Evolutionary conservation across 1,284 basidiomycete species (phyloP).

Genomic region (Megacollybia platyphylla): DNA sequence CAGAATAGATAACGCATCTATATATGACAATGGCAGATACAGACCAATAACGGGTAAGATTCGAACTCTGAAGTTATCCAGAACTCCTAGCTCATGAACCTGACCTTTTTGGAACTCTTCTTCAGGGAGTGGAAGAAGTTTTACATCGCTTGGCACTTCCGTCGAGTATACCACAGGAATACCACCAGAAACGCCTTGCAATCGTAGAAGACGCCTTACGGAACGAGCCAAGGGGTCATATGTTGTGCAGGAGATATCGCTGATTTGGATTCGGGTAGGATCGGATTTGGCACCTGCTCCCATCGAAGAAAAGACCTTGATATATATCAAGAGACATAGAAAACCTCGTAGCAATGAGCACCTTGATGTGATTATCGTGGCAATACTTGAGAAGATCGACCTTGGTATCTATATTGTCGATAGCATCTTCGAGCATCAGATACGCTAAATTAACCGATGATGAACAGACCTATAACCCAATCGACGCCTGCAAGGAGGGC

Average conservation of each 20-base stretch:
- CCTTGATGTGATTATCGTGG: constrained; percentile 63
- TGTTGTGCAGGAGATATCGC: constrained; percentile 85
- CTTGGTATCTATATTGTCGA: constrained; percentile 95
- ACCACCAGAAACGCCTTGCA: constrained; percentile 56
- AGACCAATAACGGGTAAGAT: constrained; percentile 78
- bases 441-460: neutral
- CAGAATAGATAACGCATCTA: neutral
- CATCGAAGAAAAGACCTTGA: constrained; percentile 86
- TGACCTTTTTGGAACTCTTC: constrained; percentile 87
- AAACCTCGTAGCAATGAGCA: constrained; percentile 12
- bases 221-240: constrained; percentile 93
- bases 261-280: constrained; percentile 90
- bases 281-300: constrained; percentile 96
- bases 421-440: constrained; percentile 52
- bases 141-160: constrained; percentile 82
- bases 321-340: neutral
- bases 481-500: constrained; percentile 67
- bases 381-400: constrained; percentile 83
- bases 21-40: constrained; percentile 6
- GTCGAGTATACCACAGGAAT: constrained; percentile 96
- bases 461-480: constrained; percentile 71
- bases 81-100: constrained; percentile 83
- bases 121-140: constrained; percentile 82
- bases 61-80: constrained; percentile 90
- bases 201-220: constrained; percentile 72